A percentile compares a stretch with the other conserved stretches of the same genome.
phyloP scores from a whole-genome alignment of 2,329 filamentous ascomycete species.

The Periconia sp. region DNA sequence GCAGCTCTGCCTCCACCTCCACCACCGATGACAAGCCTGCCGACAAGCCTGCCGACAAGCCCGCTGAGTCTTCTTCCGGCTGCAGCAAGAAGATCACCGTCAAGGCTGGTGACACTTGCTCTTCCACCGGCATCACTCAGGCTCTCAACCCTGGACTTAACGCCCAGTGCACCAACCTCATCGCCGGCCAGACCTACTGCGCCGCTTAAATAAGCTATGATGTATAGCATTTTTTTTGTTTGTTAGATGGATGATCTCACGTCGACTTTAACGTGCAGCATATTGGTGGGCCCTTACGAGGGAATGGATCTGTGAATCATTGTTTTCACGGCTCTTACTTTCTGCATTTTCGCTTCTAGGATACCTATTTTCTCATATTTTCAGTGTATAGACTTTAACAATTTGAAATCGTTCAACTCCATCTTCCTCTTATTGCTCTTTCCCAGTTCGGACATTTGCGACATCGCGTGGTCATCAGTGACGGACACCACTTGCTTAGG shows the following conservation, averaged over 20 bases:
- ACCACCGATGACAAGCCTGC: constrained; percentile 1
- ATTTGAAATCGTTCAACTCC: neutral
- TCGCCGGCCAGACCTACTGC: constrained; percentile 42
- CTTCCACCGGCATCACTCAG: constrained; percentile 29
- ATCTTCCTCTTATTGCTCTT: neutral
- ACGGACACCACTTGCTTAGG: too few relatives aligned
- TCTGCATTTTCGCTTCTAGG: too few relatives aligned
- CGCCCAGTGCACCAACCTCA: constrained; percentile 39
- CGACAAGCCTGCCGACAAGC: neutral
- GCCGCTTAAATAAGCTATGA: constrained; percentile 10
- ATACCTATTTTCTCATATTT: neutral
- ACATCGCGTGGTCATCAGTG: neutral
- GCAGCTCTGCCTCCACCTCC: constrained; percentile 1
- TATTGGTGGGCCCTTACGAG: constrained; percentile 10
- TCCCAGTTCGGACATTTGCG: neutral
- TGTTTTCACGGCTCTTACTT: neutral
- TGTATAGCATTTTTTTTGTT: neutral
- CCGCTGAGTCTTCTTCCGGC: constrained; percentile 12
- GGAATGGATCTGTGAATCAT: neutral
- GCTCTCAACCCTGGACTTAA: constrained; percentile 35
- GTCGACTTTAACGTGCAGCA: neutral
- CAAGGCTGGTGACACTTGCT: constrained; percentile 36
- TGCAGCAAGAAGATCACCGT: constrained; percentile 39
- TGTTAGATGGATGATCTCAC: neutral
- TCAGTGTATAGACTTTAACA: neutral